Evolutionary conservation across 1,139 yeast species (phyloP), one percentile per base, ranked within the genome.

Genomic region (Geotrichum europaeum): DNA sequence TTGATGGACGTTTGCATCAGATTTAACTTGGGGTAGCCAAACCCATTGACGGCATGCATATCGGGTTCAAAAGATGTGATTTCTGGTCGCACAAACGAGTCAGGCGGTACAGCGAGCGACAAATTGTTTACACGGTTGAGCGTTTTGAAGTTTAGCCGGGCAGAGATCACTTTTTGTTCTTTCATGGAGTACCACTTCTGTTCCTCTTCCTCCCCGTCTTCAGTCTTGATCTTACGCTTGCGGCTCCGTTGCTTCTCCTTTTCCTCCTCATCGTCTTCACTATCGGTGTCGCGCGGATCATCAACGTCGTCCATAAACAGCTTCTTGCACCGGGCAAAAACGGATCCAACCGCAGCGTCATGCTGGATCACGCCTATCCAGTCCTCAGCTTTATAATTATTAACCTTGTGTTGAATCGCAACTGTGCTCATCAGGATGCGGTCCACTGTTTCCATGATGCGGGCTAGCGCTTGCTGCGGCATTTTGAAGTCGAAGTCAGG

Each of bases 351-450:
- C 30, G 54, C 47, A 18, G 60, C 61, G 47, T 65, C 62, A 3
- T 60, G 56, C 6, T 61, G 53, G 9, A 67, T 49, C 12, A 65
- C 49, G 49, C 62, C 61, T 10, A 58, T 47, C 70, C 70, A 68
- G 51, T 58, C 59, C 18, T 50, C n/a, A 10, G 45, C 10, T 9
- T 47, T 25, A 15, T 12, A 6, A 32, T 25, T 47, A 49, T 52
- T 43, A 32, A 30, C 47, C n/a, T 28, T 47, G 55, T n/a, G 30
- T 43, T 51, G 47, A 40, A 53, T 45, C 43, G 40, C 25, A 34
- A 47, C 49, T n/a, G 40, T n/a, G 53, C 32, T 15, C 55, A 28
- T 54, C 49, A 67, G 60, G 9, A 64, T 30, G 6, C 58, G 36
- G 49, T 65, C 62, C 28, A 67, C 53, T 25, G 59, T 49, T 4